Percentiles rank a stretch among this genome's conserved stretches.
phyloP scores from a whole-genome alignment of 345 rosid species.

The Cardiospermum halicacabum region DNA sequence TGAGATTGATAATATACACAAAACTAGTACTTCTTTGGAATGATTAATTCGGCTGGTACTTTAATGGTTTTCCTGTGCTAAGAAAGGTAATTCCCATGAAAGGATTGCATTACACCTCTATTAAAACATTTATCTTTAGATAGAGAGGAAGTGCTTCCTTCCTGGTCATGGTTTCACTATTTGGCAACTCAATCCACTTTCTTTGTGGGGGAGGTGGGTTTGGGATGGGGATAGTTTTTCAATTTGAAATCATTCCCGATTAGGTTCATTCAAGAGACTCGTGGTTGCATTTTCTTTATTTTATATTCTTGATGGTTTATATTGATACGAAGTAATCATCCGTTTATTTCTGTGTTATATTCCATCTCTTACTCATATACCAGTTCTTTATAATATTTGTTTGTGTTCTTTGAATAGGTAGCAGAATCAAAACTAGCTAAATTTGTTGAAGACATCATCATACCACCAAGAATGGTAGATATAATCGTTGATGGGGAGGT shows the following conservation, averaged over 20 bases:
- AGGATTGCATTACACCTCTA: background rate
- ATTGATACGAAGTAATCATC: background rate
- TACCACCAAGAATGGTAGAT: constrained; percentile 96
- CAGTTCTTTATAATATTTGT: constrained; percentile 4
- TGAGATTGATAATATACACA: background rate
- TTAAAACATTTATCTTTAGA: background rate
- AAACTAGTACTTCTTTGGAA: background rate
- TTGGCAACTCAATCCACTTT: background rate
- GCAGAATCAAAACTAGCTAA: constrained; percentile 94
- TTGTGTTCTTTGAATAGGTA: constrained; percentile 43
- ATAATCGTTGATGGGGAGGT: constrained; percentile 99
- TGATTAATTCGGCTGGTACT: too few relatives aligned
- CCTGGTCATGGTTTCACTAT: background rate
- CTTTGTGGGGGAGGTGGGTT: background rate
- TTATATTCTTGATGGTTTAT: background rate
- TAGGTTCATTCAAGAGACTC: background rate
- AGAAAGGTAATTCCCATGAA: background rate
- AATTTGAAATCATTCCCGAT: background rate
- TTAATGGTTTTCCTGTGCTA: background rate
- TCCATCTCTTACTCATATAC: background rate
- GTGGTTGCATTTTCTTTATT: background rate
- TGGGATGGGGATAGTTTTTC: background rate
- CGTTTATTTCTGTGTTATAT: background rate
- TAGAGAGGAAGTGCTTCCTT: background rate
- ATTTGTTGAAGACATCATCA: constrained; percentile 95